Percentiles rank a stretch among this genome's conserved stretches.
Evolutionary conservation across 768 basidiomycete species (phyloP).

Genomic region (Calocybe gangraenosa): DNA sequence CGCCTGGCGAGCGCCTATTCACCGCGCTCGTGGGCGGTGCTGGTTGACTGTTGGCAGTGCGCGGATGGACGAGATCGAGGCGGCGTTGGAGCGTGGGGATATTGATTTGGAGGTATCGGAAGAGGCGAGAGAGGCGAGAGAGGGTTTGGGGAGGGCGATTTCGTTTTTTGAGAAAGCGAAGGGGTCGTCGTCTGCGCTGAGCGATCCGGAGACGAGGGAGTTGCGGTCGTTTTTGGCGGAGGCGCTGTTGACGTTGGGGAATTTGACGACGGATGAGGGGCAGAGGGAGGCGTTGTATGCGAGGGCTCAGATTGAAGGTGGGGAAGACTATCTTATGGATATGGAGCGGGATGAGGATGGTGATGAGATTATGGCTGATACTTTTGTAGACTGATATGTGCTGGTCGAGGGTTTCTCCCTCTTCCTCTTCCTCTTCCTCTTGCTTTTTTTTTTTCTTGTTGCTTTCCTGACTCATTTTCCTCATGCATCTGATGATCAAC

Average conservation of each 20-base stretch:
- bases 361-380: constrained; percentile 17
- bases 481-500: too few relatives aligned
- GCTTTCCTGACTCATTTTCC: background rate
- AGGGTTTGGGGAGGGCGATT: constrained; percentile 42
- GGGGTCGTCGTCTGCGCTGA: constrained; percentile 18
- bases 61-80: constrained; percentile 51
- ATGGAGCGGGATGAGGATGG: constrained; percentile 18
- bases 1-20: constrained; percentile 43
- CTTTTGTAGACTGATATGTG: background rate
- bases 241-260: constrained; percentile 55
- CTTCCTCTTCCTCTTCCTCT: background rate
- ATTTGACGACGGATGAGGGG: constrained; percentile 45
- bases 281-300: constrained; percentile 49
- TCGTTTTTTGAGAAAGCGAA: constrained; percentile 38
- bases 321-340: constrained; percentile 32
- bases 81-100: constrained; percentile 42
- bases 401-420: background rate
- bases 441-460: background rate
- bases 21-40: constrained; percentile 46
- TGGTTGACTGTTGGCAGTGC: constrained; percentile 57
- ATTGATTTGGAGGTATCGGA: constrained; percentile 33
- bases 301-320: constrained; percentile 46
- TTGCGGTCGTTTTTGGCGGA: constrained; percentile 42
- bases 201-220: constrained; percentile 21
- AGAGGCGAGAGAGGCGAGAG: constrained; percentile 54